Evolutionary conservation across 2,329 filamentous ascomycete genomes (phyloP), one percentile per base, ranked within the genome.

Genomic region (Trichoderma cornu-damae): DNA sequence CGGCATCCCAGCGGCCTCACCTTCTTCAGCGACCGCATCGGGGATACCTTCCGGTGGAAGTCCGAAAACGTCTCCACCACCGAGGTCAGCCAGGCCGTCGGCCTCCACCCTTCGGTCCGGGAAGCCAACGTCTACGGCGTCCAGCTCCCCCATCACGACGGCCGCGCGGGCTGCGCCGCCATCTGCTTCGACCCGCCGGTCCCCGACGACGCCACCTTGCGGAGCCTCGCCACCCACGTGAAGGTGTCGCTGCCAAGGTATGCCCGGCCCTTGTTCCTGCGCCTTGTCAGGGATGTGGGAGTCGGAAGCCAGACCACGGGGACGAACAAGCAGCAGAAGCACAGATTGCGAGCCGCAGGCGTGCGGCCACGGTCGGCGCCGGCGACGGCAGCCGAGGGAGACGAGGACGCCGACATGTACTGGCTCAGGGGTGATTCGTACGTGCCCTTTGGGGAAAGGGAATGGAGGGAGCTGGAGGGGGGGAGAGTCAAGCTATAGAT

Each of bases 101-200:
- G 88, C 12, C 72, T 77, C 0, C 87, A 91, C 67, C 76, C 84
- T 0, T 75, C 77, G 1, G 78, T 96, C 12, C 75, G 80, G 30
- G 90, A 96, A 73, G 87, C 89, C 30, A 95, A 95, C 64, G 90
- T 96, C 26, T 96, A 95, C 66, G 90, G 90, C 35, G 88, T 96
- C 2, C 71, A 83, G 40, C 72, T 96, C 6, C 90, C 90, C 0
- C 79, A 88, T 62, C 89, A 95, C 67, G 90, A 96, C 66, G 90
- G 90, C 16, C 80, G 90, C 24, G 90, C 89, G 0, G 91, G 91
- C 2, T 96, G 91, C 65, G 90, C 86, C 0, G 87, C 89, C 6
- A 72, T 95, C 1, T 73, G 80, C 14, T 74, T 90, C 6, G 71
- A 83, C 11, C 73, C 76, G n/a, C 40, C 35, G 4, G 38, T 46